phyloP scores from a whole-genome alignment of 2,329 filamentous ascomycete species.

The Arachnomyces sp. region DNA sequence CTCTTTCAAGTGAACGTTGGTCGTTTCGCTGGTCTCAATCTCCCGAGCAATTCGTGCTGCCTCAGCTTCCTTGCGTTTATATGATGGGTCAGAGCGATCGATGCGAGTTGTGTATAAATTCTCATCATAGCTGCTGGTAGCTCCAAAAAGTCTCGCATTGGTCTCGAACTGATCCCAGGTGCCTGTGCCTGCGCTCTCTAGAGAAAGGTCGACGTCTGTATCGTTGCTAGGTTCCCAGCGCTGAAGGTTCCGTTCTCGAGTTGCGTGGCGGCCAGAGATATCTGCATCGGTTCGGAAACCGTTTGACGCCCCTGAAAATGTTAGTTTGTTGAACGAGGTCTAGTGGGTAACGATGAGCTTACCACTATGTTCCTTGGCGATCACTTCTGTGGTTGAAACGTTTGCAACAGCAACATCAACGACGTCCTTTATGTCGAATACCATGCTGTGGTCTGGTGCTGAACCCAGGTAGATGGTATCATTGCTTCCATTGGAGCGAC shows the following conservation, averaged over 20 bases:
- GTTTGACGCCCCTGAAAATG: conserved; percentile 51
- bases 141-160: conserved; percentile 80
- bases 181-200: conserved; percentile 53
- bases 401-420: conserved; percentile 49
- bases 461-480: conserved; percentile 37
- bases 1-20: conserved; percentile 79
- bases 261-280: conserved; percentile 67
- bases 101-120: conserved; percentile 90
- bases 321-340: not conserved
- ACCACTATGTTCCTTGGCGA: conserved; percentile 53
- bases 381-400: conserved; percentile 46
- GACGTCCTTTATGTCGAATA: conserved; percentile 55
- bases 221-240: conserved; percentile 67
- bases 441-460: conserved; percentile 45
- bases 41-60: conserved; percentile 81
- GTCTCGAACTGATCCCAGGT: conserved; percentile 91
- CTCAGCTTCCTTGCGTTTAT: conserved; percentile 66
- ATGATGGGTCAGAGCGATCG: conserved; percentile 74
- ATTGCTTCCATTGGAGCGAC: conserved; percentile 35
- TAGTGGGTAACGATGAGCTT: conserved; percentile 13
- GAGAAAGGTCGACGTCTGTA: conserved; percentile 56
- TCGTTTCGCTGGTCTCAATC: conserved; percentile 68
- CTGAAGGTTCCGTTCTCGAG: conserved; percentile 68
- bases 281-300: conserved; percentile 81
- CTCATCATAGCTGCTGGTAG: conserved; percentile 87